Evolutionary conservation across 495 filamentous ascomycete genomes (phyloP).

Genomic region (Extremus antarcticus): DNA sequence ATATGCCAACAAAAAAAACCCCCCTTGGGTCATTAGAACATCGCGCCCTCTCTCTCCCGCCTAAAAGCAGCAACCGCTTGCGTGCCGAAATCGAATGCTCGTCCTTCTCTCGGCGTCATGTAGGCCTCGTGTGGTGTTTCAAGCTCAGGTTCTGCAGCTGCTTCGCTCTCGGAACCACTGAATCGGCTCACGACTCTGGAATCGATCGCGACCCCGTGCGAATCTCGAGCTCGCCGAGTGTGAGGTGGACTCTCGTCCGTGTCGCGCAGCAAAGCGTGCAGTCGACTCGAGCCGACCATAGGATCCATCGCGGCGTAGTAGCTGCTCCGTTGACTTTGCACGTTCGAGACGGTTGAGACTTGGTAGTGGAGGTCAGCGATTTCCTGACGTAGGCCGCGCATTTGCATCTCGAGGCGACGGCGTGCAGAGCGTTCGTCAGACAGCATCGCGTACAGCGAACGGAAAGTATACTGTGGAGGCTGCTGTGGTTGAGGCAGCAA

Average conservation of each 20-base stretch:
- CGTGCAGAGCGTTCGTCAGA: conserved; percentile 17
- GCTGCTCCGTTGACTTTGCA: conserved; percentile 9
- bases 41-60: not conserved
- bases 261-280: conserved; percentile 10
- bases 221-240: not conserved
- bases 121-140: conserved; percentile 4
- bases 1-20: too few relatives aligned
- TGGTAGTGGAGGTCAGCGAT: conserved; percentile 12
- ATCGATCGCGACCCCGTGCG: not conserved
- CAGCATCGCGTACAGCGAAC: conserved; percentile 17
- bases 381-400: conserved; percentile 6
- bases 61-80: not conserved
- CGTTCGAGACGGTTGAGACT: conserved; percentile 5
- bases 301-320: conserved; percentile 1
- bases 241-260: conserved; percentile 3
- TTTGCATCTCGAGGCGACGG: conserved; percentile 11
- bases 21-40: too few relatives aligned
- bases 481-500: not conserved
- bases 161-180: not conserved
- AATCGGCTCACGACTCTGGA: not conserved
- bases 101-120: conserved; percentile 1
- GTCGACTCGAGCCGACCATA: conserved; percentile 7
- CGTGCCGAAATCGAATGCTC: not conserved
- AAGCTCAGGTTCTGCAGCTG: not conserved
- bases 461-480: conserved; percentile 11